Percentiles rank a stretch among this genome's conserved stretches.
Conservation (phyloP, 805 yeast species). For the Monosporozyma servazzii region DNA sequence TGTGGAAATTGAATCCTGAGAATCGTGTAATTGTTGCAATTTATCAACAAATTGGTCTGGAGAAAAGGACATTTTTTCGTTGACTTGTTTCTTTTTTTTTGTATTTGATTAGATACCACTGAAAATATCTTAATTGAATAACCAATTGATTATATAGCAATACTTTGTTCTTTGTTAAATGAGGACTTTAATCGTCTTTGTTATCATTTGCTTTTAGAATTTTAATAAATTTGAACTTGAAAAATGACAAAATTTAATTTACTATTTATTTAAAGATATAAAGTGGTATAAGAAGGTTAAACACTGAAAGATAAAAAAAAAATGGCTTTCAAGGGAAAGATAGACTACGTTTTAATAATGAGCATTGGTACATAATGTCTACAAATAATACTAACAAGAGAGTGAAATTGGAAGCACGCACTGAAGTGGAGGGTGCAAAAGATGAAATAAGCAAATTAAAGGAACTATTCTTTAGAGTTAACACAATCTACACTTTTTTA, state of each 20-base stretch:
- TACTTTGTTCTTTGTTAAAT: neutral
- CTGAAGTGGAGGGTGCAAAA: neutral
- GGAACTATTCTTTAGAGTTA: conserved; percentile 42
- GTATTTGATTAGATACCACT: neutral
- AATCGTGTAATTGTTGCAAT: conserved; percentile 24
- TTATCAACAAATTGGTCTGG: conserved; percentile 22
- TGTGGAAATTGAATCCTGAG: conserved; percentile 28
- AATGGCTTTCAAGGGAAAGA: neutral
- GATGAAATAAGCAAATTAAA: conserved; percentile 22
- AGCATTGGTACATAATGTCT: neutral
- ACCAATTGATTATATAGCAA: neutral
- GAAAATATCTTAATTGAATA: neutral
- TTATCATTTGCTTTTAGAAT: neutral
- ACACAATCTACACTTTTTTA: conserved; percentile 54
- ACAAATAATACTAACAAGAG: neutral
- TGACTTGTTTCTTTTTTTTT: neutral
- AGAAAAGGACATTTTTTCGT: conserved; percentile 6
- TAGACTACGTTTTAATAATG: neutral
- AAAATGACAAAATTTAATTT: neutral
- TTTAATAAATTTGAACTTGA: neutral
- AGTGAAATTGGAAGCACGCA: neutral
- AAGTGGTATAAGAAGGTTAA: neutral
- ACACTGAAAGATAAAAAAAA: no score
- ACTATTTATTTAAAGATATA: neutral
- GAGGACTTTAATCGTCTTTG: neutral